Base-by-base conservation (phyloP, 176 grass and related monocot species). In the Triticum monococcum region DNA sequence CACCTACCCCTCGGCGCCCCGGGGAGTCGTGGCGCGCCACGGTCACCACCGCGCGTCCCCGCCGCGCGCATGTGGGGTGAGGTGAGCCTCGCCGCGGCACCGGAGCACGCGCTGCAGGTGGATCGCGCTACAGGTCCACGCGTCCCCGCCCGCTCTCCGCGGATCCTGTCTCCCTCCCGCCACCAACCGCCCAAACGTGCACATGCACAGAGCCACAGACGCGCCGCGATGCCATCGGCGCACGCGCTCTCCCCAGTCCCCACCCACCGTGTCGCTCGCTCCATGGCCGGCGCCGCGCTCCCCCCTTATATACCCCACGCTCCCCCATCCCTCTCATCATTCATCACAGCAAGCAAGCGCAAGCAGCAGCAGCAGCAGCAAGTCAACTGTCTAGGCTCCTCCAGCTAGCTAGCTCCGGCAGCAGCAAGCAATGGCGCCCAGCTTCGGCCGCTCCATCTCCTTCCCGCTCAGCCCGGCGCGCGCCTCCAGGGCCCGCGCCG, bases 401-500 rank as follows among this genome's bases (percentile, higher is more conserved):
- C 50, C 7, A 57, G 5, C 54, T 20, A 56, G 4, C 69, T 2
- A n/a, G 9, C 48, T 72, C 69, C 4, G 4, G 22, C 12, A 26
- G 6, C 71, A 65, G 2, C 72, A 68, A 97, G 2, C 72, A 68
- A 97, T 97, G 95, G 89, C 87, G 48, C 88, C 92, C 45, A 20
- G 61, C 46, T 95, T 97, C 45, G 75, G 79, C 38, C 92, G 95
- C 46, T 95, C 95, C 50, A 83, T 90, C 76, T 92, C 91, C 24
- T 87, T 97, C 37, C 82, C 85, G 1, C 85, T 92, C 1, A 91
- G 84, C 87, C 87, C 89, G 1, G 77, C 68, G 4, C 33, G 80
- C 25, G 38, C 48, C 72, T 68, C 64, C 72, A 36, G 13, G 48
- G 8, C 54, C 11, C n/a, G 77, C 35, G 12, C 82, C 43, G 73